Conservation (phyloP, 1,284 basidiomycete genomes). For the Irpex sp. region DNA sequence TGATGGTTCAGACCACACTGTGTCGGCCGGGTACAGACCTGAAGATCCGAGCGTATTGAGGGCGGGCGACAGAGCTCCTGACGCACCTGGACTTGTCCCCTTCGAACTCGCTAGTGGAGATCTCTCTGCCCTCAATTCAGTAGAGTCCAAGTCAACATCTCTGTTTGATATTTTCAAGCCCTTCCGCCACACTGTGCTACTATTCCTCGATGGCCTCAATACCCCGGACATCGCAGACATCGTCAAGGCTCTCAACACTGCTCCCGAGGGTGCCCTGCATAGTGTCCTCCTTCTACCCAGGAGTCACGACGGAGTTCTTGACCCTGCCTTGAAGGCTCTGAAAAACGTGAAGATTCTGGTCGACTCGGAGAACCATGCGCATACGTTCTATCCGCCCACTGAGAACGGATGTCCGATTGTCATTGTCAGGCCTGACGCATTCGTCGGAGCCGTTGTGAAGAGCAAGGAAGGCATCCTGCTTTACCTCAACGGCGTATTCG, state of each 20-base stretch:
- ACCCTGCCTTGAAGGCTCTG: no score
- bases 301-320: background rate
- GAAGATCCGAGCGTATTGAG: conserved; percentile 10
- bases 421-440: conserved; percentile 1
- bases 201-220: background rate
- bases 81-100: conserved; percentile 14
- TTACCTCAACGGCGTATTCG: background rate
- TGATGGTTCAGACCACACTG: conserved; percentile 5
- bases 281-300: background rate
- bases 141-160: background rate
- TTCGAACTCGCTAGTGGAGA: background rate
- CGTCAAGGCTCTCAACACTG: background rate
- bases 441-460: conserved; percentile 1
- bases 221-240: background rate
- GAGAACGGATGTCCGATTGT: background rate
- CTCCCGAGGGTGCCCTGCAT: background rate
- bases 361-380: background rate
- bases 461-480: background rate
- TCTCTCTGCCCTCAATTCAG: no score
- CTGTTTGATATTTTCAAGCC: background rate
- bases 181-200: conserved; percentile 1
- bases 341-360: background rate
- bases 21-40: background rate
- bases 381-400: conserved; percentile 1
- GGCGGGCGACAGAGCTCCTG: conserved; percentile 26